phyloP scores from a whole-genome alignment of 768 basidiomycete genomes.

The Tylopilus vinaceipallidus region DNA sequence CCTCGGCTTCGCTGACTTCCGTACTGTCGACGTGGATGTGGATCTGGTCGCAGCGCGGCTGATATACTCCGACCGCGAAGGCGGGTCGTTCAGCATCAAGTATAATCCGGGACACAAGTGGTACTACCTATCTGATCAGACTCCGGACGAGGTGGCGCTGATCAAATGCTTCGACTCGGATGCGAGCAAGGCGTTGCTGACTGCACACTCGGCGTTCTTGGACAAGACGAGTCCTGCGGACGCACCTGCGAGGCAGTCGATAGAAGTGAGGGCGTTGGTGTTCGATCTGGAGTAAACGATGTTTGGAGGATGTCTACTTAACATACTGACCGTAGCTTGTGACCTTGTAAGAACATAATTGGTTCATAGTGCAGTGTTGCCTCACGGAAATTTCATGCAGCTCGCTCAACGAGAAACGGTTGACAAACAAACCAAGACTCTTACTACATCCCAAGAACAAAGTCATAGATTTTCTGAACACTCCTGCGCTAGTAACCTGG shows the following conservation, averaged over 20 bases:
- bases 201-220: slow-evolving; percentile 40
- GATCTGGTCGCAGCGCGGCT: slow-evolving; percentile 36
- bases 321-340: too few relatives aligned
- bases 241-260: slow-evolving; percentile 37
- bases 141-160: slow-evolving; percentile 37
- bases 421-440: too few relatives aligned
- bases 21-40: slow-evolving; percentile 29
- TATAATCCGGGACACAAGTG: slow-evolving; percentile 36
- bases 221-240: slow-evolving; percentile 32
- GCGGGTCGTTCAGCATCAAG: slow-evolving; percentile 22
- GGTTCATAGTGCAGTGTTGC: too few relatives aligned
- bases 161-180: slow-evolving; percentile 46
- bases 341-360: too few relatives aligned
- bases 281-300: too few relatives aligned
- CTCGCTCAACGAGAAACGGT: too few relatives aligned
- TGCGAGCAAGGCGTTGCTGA: slow-evolving; percentile 32
- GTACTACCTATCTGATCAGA: slow-evolving; percentile 39
- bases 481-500: too few relatives aligned
- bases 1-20: slow-evolving; percentile 39
- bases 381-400: too few relatives aligned
- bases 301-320: slow-evolving; percentile 26
- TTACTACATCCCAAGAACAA: background rate
- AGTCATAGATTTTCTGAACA: background rate
- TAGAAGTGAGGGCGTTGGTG: slow-evolving; percentile 39
- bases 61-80: slow-evolving; percentile 33